Base-by-base conservation (phyloP, 768 basidiomycete species). In the Termitomyces bulborhizus region DNA sequence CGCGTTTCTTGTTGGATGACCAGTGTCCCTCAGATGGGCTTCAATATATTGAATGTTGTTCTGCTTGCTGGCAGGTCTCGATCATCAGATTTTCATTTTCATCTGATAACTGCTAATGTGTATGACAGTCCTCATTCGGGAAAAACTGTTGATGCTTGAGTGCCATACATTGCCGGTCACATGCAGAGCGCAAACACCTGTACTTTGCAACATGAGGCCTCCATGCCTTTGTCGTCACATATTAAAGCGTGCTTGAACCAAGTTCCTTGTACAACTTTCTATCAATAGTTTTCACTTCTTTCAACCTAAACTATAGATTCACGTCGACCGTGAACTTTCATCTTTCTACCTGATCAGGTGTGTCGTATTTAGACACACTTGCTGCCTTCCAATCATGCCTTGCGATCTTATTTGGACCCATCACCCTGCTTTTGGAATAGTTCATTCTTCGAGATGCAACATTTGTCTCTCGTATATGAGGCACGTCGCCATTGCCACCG, bases 351-450 rank as follows among this genome's bases (percentile, higher is more conserved):
- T 37, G 36, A 37, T 39, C 18, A 11, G 15, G 15, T 27, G 36
- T 44, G 16, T 32, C 52, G 34, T 43, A 54, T 27, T 1, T 8
- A 24, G 27, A 26, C 16, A 21, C 8, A 16, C 27, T 27, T 26
- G 29, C 29, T 13, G 18, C 39, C 6, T 6, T 36, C 21, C 29
- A 9, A n/a, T 21, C 4, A 46, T 36, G 42, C 39, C 39, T 31
- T 15, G 29, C 18, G 27, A 21, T 44, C 46, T 41, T 29, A 15
- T 18, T 37, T 71, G 62, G 58, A 46, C 37, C 29, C 54, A 51
- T 45, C 45, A 58, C 45, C 59, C 62, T 2, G 54, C 43, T 21
- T 60, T 62, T 50, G 62, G 60, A 9, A 46, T 58, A 15, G 53
- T 63, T 13, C 62, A 63, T 42, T 27, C 55, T 6, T 54, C 51